Evolutionary conservation across 768 basidiomycete genomes (phyloP).

Genomic region (Neoboletus magnificus): DNA sequence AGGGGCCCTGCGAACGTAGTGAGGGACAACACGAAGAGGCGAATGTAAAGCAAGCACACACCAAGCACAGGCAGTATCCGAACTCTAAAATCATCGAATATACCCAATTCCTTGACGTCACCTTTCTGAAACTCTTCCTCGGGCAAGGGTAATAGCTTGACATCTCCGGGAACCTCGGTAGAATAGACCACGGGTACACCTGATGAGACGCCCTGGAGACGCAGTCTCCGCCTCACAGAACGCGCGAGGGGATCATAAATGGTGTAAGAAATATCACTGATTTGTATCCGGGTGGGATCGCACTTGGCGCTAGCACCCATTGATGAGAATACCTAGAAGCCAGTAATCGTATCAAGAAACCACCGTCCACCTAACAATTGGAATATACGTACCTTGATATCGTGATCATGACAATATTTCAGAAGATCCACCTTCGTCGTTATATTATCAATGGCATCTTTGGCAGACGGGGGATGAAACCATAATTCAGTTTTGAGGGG

Average conservation of each 20-base stretch:
- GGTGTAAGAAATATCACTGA: slow-evolving; percentile 89
- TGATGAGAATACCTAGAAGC: slow-evolving; percentile 79
- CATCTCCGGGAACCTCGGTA: slow-evolving; percentile 86
- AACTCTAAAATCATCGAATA: slow-evolving; percentile 91
- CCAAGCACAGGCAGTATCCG: slow-evolving; percentile 91
- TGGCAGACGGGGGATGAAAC: slow-evolving; percentile 6
- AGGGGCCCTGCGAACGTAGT: slow-evolving; percentile 44
- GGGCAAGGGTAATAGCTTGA: slow-evolving; percentile 84
- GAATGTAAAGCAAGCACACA: slow-evolving; percentile 28
- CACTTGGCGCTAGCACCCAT: slow-evolving; percentile 96
- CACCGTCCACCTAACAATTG: neutral
- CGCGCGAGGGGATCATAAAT: slow-evolving; percentile 95
- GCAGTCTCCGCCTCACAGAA: slow-evolving; percentile 76
- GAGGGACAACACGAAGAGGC: neutral
- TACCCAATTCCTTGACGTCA: slow-evolving; percentile 80
- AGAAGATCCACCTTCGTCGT: slow-evolving; percentile 94
- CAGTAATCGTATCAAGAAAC: neutral
- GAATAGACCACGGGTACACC: slow-evolving; percentile 92
- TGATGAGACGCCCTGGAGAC: slow-evolving; percentile 54
- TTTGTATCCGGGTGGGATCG: slow-evolving; percentile 94
- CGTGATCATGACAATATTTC: slow-evolving; percentile 76
- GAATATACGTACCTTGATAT: slow-evolving; percentile 60
- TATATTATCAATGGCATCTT: slow-evolving; percentile 97
- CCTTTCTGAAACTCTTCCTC: slow-evolving; percentile 94
- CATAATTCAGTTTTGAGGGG: neutral